Evolutionary conservation across 2,329 filamentous ascomycete genomes (phyloP).

Genomic region (Trichoderma semiorbis): DNA sequence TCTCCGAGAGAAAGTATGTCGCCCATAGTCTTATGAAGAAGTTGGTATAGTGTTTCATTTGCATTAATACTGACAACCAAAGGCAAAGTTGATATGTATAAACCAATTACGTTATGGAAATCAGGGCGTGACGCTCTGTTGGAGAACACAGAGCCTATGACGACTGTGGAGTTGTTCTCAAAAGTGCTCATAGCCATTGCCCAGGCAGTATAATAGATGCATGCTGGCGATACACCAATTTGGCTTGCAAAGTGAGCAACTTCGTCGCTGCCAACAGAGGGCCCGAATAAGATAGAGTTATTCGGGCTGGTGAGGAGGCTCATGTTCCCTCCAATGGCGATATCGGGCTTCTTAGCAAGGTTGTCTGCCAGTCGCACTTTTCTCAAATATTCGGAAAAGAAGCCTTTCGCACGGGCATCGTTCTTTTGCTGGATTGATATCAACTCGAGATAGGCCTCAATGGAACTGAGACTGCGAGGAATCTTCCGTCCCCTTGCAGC

Average conservation of each 20-base stretch:
- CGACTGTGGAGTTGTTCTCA: not conserved
- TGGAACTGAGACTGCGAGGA: not conserved
- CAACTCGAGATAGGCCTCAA: not conserved
- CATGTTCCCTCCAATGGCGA: not conserved
- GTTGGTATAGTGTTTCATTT: not conserved
- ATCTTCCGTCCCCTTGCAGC: not conserved
- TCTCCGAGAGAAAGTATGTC: not conserved
- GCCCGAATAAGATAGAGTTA: not conserved
- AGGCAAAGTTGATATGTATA: conserved; percentile 14
- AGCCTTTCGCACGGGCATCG: not conserved
- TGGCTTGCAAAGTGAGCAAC: not conserved
- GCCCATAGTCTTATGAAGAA: not conserved
- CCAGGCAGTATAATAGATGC: conserved; percentile 15
- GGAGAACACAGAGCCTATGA: conserved; percentile 9
- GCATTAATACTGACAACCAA: not conserved
- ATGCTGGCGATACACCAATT: not conserved
- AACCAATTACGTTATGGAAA: not conserved
- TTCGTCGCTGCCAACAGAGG: not conserved
- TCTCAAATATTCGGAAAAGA: not conserved
- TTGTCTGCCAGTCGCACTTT: not conserved
- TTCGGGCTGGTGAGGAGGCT: not conserved
- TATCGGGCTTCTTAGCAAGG: not conserved
- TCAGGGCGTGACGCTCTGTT: conserved; percentile 7
- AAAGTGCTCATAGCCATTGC: conserved; percentile 13
- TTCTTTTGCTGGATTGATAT: not conserved